Percentiles rank a stretch among this genome's conserved stretches.
Evolutionary conservation across 2,329 filamentous ascomycete species (phyloP).

Genomic region (Orbilia quercus): DNA sequence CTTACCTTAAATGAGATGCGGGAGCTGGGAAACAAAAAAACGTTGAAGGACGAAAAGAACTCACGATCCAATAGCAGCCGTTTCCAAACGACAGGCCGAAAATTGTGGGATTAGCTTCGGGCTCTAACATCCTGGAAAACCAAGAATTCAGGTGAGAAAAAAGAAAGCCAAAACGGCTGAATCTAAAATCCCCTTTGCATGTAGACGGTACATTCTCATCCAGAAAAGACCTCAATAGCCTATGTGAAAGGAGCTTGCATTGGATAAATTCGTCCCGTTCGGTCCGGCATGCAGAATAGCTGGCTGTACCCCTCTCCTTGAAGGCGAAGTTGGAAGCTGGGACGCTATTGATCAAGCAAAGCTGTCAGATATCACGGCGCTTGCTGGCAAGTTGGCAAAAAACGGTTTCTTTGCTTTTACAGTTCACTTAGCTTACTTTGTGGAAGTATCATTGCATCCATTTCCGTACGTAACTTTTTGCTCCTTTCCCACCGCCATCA

Average conservation of each 20-base stretch:
- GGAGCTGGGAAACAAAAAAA: slow-evolving; percentile 27
- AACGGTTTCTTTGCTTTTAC: too few species aligned
- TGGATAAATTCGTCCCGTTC: slow-evolving; percentile 51
- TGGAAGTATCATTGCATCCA: too few species aligned
- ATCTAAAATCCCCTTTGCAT: slow-evolving; percentile 23
- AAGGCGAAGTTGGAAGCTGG: background rate
- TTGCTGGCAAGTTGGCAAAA: slow-evolving; percentile 13
- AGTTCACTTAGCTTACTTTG: too few species aligned
- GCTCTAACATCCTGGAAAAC: background rate
- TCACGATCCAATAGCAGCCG: slow-evolving; percentile 21
- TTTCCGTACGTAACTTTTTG: background rate
- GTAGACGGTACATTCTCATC: slow-evolving; percentile 26
- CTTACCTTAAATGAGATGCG: slow-evolving; percentile 57
- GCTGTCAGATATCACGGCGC: background rate
- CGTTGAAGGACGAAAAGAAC: slow-evolving; percentile 13
- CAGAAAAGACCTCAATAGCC: slow-evolving; percentile 17
- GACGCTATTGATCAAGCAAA: background rate
- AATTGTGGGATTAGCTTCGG: background rate
- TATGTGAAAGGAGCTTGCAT: slow-evolving; percentile 50
- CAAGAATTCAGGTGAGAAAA: slow-evolving; percentile 1
- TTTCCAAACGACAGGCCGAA: slow-evolving; percentile 17
- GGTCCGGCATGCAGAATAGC: slow-evolving; percentile 9
- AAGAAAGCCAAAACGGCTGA: slow-evolving; percentile 37
- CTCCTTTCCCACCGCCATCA: background rate
- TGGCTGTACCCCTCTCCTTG: slow-evolving; percentile 10